Percentiles rank a stretch among this genome's conserved stretches.
These are phyloP conservation scores for Aspergillus piperis DNA, from an alignment of 2,329 filamentous ascomycete genomes.

Conservation along the genomic window DNA sequence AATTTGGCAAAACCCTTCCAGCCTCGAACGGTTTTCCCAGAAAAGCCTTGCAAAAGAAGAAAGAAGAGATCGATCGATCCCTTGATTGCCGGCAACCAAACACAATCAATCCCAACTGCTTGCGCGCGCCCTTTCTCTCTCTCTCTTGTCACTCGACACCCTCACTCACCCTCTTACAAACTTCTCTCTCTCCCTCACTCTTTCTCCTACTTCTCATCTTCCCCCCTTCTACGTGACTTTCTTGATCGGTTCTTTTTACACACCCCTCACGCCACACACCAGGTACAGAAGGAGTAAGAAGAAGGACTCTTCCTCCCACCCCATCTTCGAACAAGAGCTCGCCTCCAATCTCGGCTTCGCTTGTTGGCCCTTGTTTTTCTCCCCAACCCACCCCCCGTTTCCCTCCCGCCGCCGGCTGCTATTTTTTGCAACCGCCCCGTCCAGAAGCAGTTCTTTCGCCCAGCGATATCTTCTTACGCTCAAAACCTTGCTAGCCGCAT, in stretches of 20 bases:
- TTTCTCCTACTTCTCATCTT: conserved; percentile 1
- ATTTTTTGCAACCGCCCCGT: conserved; percentile 12
- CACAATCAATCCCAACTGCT: conserved; percentile 9
- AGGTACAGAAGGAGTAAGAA: not conserved
- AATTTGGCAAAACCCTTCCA: not conserved
- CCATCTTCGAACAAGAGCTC: too few species aligned
- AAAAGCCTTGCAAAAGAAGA: not conserved
- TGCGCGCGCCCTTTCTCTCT: conserved; percentile 14
- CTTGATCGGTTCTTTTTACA: conserved; percentile 1
- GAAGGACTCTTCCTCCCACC: too few species aligned
- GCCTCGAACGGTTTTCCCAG: not conserved
- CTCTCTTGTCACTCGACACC: not conserved
- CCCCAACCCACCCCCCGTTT: not conserved
- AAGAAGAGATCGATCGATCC: not conserved
- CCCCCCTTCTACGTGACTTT: conserved; percentile 2
- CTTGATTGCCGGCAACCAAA: not conserved
- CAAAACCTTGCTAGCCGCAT: conserved; percentile 23
- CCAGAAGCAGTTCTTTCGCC: conserved; percentile 9
- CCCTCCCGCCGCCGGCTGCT: conserved; percentile 7
- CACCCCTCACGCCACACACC: not conserved
- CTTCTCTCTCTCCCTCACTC: not conserved
- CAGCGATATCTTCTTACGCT: conserved; percentile 10
- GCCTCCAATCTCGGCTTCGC: too few species aligned
- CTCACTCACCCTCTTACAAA: not conserved
- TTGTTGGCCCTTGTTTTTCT: not conserved